These are phyloP conservation scores for Schrenkiella parvula DNA, from an alignment of 345 rosid genomes.

Conservation along the genomic window DNA sequence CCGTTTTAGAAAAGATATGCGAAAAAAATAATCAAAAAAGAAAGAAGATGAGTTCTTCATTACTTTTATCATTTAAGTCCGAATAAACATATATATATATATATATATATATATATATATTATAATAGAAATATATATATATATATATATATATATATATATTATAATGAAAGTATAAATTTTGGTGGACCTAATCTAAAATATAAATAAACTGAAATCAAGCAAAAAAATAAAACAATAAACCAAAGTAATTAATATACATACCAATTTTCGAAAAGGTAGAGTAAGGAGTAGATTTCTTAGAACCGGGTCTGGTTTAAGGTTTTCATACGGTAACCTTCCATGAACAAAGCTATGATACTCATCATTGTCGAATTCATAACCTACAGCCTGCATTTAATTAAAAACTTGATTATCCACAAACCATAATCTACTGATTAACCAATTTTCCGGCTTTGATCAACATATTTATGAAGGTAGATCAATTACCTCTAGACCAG, in stretches of 20 bases:
- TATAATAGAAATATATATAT: too few species aligned
- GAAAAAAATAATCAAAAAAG: too few species aligned
- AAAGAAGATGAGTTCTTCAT: too few species aligned
- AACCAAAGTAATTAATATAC: too few species aligned
- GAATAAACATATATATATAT: too few species aligned
- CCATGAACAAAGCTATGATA: constrained; percentile 85
- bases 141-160: too few species aligned
- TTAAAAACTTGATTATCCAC: background rate
- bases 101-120: too few species aligned
- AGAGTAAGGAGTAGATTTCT: constrained; percentile 59
- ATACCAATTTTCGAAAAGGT: constrained; percentile 71
- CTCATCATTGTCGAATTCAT: constrained; percentile 69
- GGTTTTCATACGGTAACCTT: constrained; percentile 69
- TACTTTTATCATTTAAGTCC: too few species aligned
- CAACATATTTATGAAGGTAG: background rate
- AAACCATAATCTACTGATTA: too few species aligned
- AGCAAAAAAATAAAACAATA: background rate
- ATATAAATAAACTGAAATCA: background rate
- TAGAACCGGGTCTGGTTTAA: constrained; percentile 76
- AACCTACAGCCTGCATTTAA: constrained; percentile 71
- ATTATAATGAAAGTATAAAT: too few species aligned
- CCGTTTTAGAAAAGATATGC: too few species aligned
- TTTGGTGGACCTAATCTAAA: too few species aligned
- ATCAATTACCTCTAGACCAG: constrained; percentile 72
- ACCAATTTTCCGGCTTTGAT: background rate